Evolutionary conservation across 169 alveolate genomes (phyloP).

Genomic region (Plasmodium malariae): DNA sequence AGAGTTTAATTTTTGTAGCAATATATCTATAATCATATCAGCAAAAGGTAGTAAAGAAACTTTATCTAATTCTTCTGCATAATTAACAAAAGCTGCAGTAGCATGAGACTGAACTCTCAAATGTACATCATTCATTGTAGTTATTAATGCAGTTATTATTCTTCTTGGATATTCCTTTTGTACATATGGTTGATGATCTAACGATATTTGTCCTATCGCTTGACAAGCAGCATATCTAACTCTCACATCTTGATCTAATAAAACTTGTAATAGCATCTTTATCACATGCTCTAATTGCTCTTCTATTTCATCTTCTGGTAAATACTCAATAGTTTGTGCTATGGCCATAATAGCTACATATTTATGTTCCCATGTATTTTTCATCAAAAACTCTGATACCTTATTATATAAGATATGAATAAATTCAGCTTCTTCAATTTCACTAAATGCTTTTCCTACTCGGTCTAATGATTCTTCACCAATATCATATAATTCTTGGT

Average conservation of each 20-base stretch:
- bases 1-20: slow-evolving; percentile 83
- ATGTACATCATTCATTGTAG: slow-evolving; percentile 88
- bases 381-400: slow-evolving; percentile 86
- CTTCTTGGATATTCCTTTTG: slow-evolving; percentile 85
- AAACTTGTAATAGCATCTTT: slow-evolving; percentile 85
- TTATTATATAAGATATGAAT: slow-evolving; percentile 84
- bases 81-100: slow-evolving; percentile 92
- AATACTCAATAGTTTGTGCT: slow-evolving; percentile 90
- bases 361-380: slow-evolving; percentile 89
- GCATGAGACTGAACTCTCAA: slow-evolving; percentile 93
- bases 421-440: slow-evolving; percentile 85
- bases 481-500: slow-evolving; percentile 87
- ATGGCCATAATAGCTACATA: slow-evolving; percentile 92
- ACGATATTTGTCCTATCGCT: slow-evolving; percentile 93
- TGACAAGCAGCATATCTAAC: slow-evolving; percentile 94
- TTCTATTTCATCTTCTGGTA: slow-evolving; percentile 90
- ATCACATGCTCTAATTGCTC: slow-evolving; percentile 88
- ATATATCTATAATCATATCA: slow-evolving; percentile 87
- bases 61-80: slow-evolving; percentile 92
- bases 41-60: slow-evolving; percentile 88
- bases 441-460: slow-evolving; percentile 88
- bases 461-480: slow-evolving; percentile 91
- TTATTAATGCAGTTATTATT: slow-evolving; percentile 88
- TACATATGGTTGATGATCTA: slow-evolving; percentile 93
- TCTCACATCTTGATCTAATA: slow-evolving; percentile 90